Base-by-base conservation (phyloP, 2,329 filamentous ascomycete species). In the Penicillium rolfsii region DNA sequence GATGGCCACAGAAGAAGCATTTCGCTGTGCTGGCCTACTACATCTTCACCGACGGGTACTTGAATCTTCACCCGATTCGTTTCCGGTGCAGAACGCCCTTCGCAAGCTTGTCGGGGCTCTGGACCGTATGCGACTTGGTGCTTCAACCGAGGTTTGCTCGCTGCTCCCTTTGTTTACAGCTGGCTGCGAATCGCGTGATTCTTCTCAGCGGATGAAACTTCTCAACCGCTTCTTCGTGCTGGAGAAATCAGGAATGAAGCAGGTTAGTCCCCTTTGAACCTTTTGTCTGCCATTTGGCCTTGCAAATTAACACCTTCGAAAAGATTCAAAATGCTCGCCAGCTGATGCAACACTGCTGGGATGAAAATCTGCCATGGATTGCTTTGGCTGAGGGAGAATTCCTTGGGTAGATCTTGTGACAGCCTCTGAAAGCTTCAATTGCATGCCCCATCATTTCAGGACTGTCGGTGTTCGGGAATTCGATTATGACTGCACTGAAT, bases 161-260 rank as follows among this genome's bases (percentile, higher is more conserved):
- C 74, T 95, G 41, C 93, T 95, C 65, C 91, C 91, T 0, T 87
- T 95, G 77, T 95, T 95, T 74, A 91, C 90, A 1, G 91, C 91
- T 1, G 91, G 91, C 0, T 93, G 90, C 66, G 90, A 95, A 73
- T 86, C 87, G 0, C 78, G 79, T 58, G 83, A 87, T 52, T 70
- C 79, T 36, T 76, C 75, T 2, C 84, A 89, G 67, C 81, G 87
- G 53, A 77, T 78, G 26, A 82, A 85, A 69, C 85, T 94, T 40
- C 78, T 91, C 69, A 84, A 86, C 66, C 81, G 91, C 52, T 81
- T 95, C 71, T 81, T 82, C 71, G 83, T 83, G 19, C 85, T 91
- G 1, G 90, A 94, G 76, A 85, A 83, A 5, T 88, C 88, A 64
- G 91, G 91, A 4, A 88, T 94, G 85, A 89, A 86, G 62, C 90